These are phyloP conservation scores for Brassica carinata DNA, from an alignment of 345 rosid species.

Conservation along the genomic window DNA sequence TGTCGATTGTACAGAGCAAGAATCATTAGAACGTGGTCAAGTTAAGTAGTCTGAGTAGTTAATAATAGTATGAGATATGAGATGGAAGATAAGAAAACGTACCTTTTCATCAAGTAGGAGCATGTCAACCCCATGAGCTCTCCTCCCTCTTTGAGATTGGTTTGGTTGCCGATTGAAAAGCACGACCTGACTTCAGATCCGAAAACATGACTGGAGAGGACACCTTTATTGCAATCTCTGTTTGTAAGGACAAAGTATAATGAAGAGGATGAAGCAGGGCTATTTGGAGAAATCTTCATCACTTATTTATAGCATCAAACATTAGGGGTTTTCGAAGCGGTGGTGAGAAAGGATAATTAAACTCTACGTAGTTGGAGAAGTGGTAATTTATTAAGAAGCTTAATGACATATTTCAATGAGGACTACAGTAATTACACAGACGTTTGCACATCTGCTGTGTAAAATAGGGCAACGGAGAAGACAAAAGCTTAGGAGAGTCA, in stretches of 20 bases:
- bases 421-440: too few species aligned
- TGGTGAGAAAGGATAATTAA: too few species aligned
- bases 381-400: too few species aligned
- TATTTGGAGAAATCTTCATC: too few species aligned
- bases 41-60: not conserved
- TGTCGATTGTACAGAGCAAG: not conserved
- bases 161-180: not conserved
- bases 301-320: too few species aligned
- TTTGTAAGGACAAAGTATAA: not conserved
- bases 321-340: too few species aligned
- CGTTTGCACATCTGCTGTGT: too few species aligned
- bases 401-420: too few species aligned
- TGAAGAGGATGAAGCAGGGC: not conserved
- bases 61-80: not conserved
- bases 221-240: not conserved
- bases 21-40: too few species aligned
- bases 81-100: not conserved
- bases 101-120: not conserved
- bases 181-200: not conserved
- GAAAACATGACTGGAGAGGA: not conserved
- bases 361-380: too few species aligned
- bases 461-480: too few species aligned
- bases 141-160: not conserved
- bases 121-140: not conserved
- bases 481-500: too few species aligned